These are phyloP conservation scores for Tricholoma sp. DNA, from an alignment of 768 basidiomycete species.

Conservation along the genomic window DNA sequence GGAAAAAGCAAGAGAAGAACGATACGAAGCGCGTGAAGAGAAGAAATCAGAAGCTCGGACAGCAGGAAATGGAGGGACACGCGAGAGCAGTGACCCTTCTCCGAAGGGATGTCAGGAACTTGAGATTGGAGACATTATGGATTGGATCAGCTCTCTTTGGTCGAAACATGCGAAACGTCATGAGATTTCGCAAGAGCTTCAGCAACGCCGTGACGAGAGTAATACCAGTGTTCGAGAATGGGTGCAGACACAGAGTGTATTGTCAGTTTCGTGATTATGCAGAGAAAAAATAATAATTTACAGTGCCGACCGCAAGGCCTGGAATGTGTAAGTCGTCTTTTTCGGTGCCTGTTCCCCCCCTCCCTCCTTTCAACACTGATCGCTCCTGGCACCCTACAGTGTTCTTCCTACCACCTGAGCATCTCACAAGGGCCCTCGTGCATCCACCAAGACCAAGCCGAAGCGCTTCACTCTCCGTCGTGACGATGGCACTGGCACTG, in stretches of 20 bases:
- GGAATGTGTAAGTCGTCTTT: too few relatives aligned
- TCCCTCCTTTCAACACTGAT: too few relatives aligned
- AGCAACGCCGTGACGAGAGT: neutral
- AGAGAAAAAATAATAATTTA: neutral
- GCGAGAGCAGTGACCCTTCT: neutral
- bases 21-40: neutral
- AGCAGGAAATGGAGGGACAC: neutral
- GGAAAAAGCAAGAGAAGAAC: neutral
- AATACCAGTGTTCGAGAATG: neutral
- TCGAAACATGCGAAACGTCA: neutral
- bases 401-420: too few relatives aligned
- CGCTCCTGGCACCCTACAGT: too few relatives aligned
- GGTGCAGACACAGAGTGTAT: neutral
- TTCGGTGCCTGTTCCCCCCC: too few relatives aligned
- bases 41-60: neutral
- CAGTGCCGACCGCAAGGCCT: too few relatives aligned
- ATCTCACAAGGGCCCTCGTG: neutral
- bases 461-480: neutral
- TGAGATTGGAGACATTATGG: neutral
- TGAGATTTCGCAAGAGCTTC: neutral
- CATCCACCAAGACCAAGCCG: neutral
- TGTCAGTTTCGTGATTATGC: neutral
- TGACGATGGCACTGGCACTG: neutral
- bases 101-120: neutral
- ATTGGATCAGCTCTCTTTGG: neutral